These are phyloP conservation scores for Ephemerocybe angulata DNA, from an alignment of 768 basidiomycete species.

Conservation along the genomic window DNA sequence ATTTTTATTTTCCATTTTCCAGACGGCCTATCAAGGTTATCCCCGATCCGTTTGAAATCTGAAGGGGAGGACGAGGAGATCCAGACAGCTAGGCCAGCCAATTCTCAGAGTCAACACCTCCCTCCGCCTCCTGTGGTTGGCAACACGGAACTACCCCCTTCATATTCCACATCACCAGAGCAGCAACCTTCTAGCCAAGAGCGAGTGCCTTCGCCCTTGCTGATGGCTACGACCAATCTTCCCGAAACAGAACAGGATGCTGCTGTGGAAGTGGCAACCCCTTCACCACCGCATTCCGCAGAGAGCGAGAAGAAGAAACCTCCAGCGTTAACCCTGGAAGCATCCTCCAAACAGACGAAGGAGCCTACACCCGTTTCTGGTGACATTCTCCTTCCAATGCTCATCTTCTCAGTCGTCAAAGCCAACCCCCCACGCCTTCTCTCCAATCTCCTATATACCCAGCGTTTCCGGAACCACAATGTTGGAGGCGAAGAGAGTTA, in stretches of 20 bases:
- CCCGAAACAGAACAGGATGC: background rate
- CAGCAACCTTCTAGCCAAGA: background rate
- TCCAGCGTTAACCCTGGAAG: conserved; percentile 14
- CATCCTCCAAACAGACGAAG: conserved; percentile 9
- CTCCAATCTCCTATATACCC: conserved; percentile 62
- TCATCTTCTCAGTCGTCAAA: conserved; percentile 93
- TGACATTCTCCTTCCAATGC: conserved; percentile 86
- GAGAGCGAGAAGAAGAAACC: conserved; percentile 2
- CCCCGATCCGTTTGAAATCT: conserved; percentile 70
- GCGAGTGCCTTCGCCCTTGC: conserved; percentile 5
- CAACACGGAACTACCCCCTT: no score
- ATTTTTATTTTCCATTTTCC: background rate
- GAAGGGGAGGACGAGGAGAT: conserved; percentile 35
- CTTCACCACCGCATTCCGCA: background rate
- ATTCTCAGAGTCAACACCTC: background rate
- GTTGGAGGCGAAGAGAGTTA: conserved; percentile 85
- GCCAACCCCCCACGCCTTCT: conserved; percentile 83
- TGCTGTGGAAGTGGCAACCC: background rate
- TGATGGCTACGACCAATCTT: background rate
- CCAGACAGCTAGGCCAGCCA: conserved; percentile 19
- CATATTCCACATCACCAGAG: background rate
- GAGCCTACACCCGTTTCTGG: conserved; percentile 64
- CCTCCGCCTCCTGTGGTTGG: background rate
- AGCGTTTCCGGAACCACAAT: conserved; percentile 54
- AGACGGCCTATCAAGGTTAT: conserved; percentile 76